Base-by-base conservation (phyloP, 176 grass and related monocot genomes). In the Aegilops speltoides region DNA sequence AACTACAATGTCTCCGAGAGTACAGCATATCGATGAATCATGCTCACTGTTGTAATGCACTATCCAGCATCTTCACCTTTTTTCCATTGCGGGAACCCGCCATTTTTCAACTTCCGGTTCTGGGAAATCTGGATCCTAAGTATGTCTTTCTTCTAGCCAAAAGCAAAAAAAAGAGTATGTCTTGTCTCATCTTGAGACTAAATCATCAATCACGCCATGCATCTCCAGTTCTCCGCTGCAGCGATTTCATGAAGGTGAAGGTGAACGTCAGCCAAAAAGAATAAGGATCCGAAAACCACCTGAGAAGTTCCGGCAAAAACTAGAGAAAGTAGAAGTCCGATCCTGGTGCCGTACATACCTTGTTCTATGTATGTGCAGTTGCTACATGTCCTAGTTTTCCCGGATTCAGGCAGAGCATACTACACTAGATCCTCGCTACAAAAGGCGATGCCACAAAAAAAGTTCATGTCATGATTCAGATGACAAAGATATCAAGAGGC, bases 361-460 rank as follows among this genome's bases (percentile, higher is more conserved):
- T 73, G 14, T 68, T 85, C 20, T 24, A 77, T 80, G 3, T 54
- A 41, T 83, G 41, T 73, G 54, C 31, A 59, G 40, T 23, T 75
- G n/a, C 25, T 66, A 80, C 48, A 29, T 28, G 74, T 40, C 10
- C 60, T 84, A 68, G 34, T 67, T 79, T 16, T 69, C 43, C 14
- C 24, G 7, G 28, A 33, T 16, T 88, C 20, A 91, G 5, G 77
- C 33, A 24, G 86, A 81, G 10, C 89, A 91, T 20, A 64, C 23
- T 12, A 72, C 77, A 82, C 81, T 56, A 64, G 89, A 85, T 19
- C 89, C 89, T 85, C 4, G 10, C 89, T 91, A 86, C 70, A 88
- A 76, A 68, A 68, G 3, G 61, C 10, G 15, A 43, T 19, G 24
- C 73, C 1, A 54, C 50, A 75, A 46, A 81, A 77, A 33, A 14